Percentiles rank a stretch among this genome's conserved stretches.
Evolutionary conservation across 371 early-diverging fungal genomes (phyloP).

Genomic region (Rhizopus arrhizus): DNA sequence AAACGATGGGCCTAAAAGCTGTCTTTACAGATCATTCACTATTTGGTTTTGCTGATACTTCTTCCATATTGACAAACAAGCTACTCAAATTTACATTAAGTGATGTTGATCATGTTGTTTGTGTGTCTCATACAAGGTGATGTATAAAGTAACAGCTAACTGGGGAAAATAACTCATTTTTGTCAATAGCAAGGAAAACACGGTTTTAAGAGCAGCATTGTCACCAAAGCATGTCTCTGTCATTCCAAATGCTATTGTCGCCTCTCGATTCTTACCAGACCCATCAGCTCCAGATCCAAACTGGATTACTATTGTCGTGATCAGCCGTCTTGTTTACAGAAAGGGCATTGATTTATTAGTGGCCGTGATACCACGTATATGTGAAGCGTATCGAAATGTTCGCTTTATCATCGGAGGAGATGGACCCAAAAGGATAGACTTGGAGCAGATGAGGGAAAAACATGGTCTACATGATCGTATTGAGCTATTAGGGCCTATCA

Average conservation of each 20-base stretch:
- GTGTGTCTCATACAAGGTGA: conserved; percentile 97
- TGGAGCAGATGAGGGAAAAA: conserved; percentile 98
- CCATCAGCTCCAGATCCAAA: conserved; percentile 74
- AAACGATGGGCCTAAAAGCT: conserved; percentile 93
- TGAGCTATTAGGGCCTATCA: conserved; percentile 86
- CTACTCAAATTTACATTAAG: conserved; percentile 92
- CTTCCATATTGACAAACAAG: conserved; percentile 94
- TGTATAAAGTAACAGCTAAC: no score
- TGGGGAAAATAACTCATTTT: neutral
- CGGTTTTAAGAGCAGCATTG: conserved; percentile 91
- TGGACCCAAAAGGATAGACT: conserved; percentile 94
- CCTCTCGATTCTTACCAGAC: conserved; percentile 88
- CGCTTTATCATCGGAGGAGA: conserved; percentile 97
- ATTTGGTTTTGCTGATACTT: conserved; percentile 95
- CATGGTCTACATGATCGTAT: conserved; percentile 93
- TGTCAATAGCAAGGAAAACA: conserved; percentile 90
- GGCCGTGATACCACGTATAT: conserved; percentile 93
- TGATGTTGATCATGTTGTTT: conserved; percentile 96
- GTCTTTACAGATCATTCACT: conserved; percentile 99
- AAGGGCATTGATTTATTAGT: conserved; percentile 97
- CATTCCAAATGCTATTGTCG: conserved; percentile 99
- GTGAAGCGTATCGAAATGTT: conserved; percentile 79
- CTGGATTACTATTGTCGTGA: conserved; percentile 91
- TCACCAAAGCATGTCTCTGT: conserved; percentile 91
- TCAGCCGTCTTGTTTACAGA: conserved; percentile 93